Base-by-base conservation (phyloP, 164 flowering plant species). In the Annona cherimola region DNA sequence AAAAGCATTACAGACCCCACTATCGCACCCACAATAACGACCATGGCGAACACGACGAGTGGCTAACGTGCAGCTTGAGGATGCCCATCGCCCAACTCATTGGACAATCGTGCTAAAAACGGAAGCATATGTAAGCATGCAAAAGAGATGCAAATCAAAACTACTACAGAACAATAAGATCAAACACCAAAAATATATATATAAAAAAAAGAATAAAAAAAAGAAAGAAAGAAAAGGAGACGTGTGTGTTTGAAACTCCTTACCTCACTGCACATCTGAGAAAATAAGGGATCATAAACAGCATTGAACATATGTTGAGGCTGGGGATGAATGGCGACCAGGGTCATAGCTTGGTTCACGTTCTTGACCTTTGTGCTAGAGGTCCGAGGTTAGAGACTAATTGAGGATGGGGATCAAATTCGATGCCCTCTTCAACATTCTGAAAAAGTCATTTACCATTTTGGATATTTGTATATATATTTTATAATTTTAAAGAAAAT, bases 71-170 rank as follows among this genome's bases (percentile, higher is more conserved):
- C 86, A 39, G 78, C 72, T 45, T 74, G 72, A 12, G 84, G 81
- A 46, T 72, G 78, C n/a, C 81, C 82, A n/a, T 78, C 83, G 44
- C 86, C 87, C 54, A 85, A 45, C 61, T 85, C 86, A 72, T 82
- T 84, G 62, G 88, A 80, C 11, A 85, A 78, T 5, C 86, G 78
- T 83, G 61, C 86, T 85, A 63, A 66, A 67, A 45, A 74, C 12
- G 63, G 41, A 18, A 50, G 63, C 20, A 50, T 6, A 40, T 2
- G 14, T 2, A 50, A 26, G 35, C 35, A 26, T 26, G 35, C 35
- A 26, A 26, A 26, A 26, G 35, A 26, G 35, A 26, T 26, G 35
- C 35, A 26, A 26, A 26, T 26, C 35, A 26, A 26, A 26, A 26
- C 35, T 26, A 26, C 35, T 26, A 26, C 35, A 26, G 35, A 26